phyloP scores from a whole-genome alignment of 306 rosid species.

The Senna tora region DNA sequence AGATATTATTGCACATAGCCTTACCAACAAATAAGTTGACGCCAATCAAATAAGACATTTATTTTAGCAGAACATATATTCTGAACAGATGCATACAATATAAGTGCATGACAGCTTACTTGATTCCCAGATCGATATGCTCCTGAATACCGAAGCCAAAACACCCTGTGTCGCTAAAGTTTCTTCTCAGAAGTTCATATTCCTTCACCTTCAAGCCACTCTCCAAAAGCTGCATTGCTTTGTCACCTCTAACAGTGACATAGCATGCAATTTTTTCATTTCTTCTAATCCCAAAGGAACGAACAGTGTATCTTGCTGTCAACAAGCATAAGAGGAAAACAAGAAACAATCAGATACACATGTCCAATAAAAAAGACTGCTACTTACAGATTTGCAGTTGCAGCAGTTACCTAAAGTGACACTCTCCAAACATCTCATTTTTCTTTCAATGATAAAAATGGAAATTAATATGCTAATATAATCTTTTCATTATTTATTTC shows the following conservation, averaged over 20 bases:
- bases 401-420: not conserved
- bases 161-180: constrained; percentile 85
- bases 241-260: constrained; percentile 86
- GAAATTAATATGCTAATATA: not conserved
- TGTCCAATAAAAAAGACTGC: not conserved
- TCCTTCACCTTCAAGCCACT: constrained; percentile 90
- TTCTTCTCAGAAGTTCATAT: constrained; percentile 72
- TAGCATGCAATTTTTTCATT: constrained; percentile 89
- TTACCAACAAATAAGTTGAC: not conserved
- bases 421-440: not conserved
- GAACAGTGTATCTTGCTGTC: constrained; percentile 78
- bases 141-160: constrained; percentile 94
- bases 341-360: constrained; percentile 6
- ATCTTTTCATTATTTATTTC: not conserved
- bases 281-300: constrained; percentile 79
- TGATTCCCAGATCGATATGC: constrained; percentile 85
- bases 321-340: not conserved
- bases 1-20: not conserved
- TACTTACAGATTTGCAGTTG: not conserved
- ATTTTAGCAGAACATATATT: not conserved
- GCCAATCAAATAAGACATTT: not conserved
- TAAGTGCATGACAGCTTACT: constrained; percentile 45
- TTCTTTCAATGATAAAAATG: not conserved
- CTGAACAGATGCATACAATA: not conserved
- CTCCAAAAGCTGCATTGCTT: constrained; percentile 86